A percentile compares a stretch with the other conserved stretches of the same genome.
These are phyloP conservation scores for Aethionema arabicum DNA, from an alignment of 345 rosid species.

Conservation along the genomic window DNA sequence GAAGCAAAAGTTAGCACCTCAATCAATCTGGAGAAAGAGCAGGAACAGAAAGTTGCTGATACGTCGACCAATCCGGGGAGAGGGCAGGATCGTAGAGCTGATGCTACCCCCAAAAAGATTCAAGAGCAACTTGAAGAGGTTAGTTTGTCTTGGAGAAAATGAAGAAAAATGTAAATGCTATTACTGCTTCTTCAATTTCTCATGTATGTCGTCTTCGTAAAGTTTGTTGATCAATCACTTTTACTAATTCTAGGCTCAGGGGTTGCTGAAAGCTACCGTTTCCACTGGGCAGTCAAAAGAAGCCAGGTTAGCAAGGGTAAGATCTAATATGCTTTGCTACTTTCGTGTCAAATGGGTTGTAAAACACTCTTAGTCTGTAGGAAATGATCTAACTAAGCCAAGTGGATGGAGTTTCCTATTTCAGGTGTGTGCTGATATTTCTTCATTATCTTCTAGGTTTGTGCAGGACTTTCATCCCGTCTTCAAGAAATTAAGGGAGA, in stretches of 20 bases:
- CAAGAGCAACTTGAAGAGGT: constrained; percentile 98
- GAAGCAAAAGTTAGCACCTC: constrained; percentile 44
- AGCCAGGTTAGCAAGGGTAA: constrained; percentile 97
- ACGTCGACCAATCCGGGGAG: constrained; percentile 45
- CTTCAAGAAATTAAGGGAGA: constrained; percentile 96
- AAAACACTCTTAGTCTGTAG: constrained; percentile 3
- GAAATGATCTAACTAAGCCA: constrained; percentile 20
- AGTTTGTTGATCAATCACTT: constrained; percentile 27
- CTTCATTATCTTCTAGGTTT: constrained; percentile 53
- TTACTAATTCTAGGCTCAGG: constrained; percentile 78
- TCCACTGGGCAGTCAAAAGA: constrained; percentile 96
- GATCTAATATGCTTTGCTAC: constrained; percentile 27
- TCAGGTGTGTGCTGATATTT: constrained; percentile 10
- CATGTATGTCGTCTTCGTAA: constrained; percentile 8
- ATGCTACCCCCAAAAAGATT: constrained; percentile 44
- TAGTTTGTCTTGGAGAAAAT: constrained; percentile 22
- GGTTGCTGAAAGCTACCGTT: constrained; percentile 75
- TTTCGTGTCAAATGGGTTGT: constrained; percentile 12
- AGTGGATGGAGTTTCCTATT: background rate
- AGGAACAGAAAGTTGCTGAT: constrained; percentile 32
- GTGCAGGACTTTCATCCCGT: constrained; percentile 94
- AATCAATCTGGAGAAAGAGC: constrained; percentile 46
- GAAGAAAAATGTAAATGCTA: constrained; percentile 18
- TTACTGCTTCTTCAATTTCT: constrained; percentile 9
- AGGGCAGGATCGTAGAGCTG: constrained; percentile 44